Evolutionary conservation across 2,329 filamentous ascomycete genomes (phyloP).

Genomic region (Xylariaceae sp.): DNA sequence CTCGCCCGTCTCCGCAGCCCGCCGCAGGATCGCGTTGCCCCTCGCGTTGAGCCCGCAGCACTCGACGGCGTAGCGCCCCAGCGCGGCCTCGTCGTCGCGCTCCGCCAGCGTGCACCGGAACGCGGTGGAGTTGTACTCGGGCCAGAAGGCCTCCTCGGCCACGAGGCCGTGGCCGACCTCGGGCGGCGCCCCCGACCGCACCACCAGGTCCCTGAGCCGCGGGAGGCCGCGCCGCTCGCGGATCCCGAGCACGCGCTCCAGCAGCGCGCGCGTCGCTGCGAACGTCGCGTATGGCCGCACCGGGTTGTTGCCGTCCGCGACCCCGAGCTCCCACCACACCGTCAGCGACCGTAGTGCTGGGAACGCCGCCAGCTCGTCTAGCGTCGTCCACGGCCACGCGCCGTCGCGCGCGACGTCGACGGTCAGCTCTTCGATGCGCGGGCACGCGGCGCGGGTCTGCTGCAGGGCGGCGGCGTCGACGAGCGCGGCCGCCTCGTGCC

Average conservation of each 20-base stretch:
- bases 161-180: background rate
- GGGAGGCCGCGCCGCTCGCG: background rate
- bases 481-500: background rate
- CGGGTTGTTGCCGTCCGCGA: background rate
- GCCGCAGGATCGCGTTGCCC: conserved; percentile 6
- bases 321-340: conserved; percentile 17
- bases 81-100: conserved; percentile 44
- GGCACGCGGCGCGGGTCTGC: conserved; percentile 8
- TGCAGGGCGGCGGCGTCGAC: background rate
- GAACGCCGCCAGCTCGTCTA: conserved; percentile 10
- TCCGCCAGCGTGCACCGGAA: conserved; percentile 11
- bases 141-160: background rate
- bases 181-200: conserved; percentile 7
- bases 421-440: conserved; percentile 8
- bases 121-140: background rate
- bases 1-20: background rate
- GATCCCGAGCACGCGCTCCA: background rate
- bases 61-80: conserved; percentile 32
- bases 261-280: conserved; percentile 1
- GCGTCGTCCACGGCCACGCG: conserved; percentile 10
- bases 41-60: background rate
- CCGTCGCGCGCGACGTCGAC: conserved; percentile 7
- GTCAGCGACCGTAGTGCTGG: conserved; percentile 7
- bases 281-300: conserved; percentile 10
- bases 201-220: background rate